These are phyloP conservation scores for Nitzschia palea DNA, from an alignment of 108 stramenopile species.

Conservation along the genomic window DNA sequence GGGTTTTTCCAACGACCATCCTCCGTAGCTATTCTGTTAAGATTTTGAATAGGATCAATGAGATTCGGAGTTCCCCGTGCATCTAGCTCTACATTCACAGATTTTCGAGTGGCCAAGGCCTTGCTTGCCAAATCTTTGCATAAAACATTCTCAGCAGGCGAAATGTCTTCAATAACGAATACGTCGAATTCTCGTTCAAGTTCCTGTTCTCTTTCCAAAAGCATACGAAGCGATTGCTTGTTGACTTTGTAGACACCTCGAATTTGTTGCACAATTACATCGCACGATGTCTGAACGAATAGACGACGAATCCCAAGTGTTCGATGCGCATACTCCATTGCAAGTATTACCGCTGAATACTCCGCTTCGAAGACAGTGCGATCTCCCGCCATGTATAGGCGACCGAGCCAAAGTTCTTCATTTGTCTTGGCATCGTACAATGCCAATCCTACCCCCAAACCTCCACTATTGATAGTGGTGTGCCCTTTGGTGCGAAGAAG, in stretches of 20 bases:
- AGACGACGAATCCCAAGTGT: slow-evolving; percentile 36
- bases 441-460: slow-evolving; percentile 55
- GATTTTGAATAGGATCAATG: slow-evolving; percentile 10
- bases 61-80: not conserved
- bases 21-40: not conserved
- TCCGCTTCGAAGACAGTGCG: slow-evolving; percentile 66
- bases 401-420: slow-evolving; percentile 51
- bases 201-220: not conserved
- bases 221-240: not conserved
- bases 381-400: slow-evolving; percentile 40
- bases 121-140: slow-evolving; percentile 9
- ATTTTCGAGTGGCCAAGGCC: slow-evolving; percentile 28
- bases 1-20: slow-evolving; percentile 19
- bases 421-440: slow-evolving; percentile 51
- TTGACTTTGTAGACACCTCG: slow-evolving; percentile 48
- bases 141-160: not conserved
- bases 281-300: slow-evolving; percentile 48
- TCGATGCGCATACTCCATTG: slow-evolving; percentile 38
- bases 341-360: slow-evolving; percentile 32
- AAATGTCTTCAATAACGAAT: slow-evolving; percentile 3
- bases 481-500: slow-evolving; percentile 53
- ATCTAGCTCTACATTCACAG: not conserved
- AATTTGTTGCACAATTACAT: slow-evolving; percentile 55
- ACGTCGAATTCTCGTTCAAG: slow-evolving; percentile 7
- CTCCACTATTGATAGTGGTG: slow-evolving; percentile 49